A percentile compares a stretch with the other conserved stretches of the same genome.
These are phyloP conservation scores for Lasiodiplodia gonubiensis DNA, from an alignment of 2,329 filamentous ascomycete genomes.

Conservation along the genomic window DNA sequence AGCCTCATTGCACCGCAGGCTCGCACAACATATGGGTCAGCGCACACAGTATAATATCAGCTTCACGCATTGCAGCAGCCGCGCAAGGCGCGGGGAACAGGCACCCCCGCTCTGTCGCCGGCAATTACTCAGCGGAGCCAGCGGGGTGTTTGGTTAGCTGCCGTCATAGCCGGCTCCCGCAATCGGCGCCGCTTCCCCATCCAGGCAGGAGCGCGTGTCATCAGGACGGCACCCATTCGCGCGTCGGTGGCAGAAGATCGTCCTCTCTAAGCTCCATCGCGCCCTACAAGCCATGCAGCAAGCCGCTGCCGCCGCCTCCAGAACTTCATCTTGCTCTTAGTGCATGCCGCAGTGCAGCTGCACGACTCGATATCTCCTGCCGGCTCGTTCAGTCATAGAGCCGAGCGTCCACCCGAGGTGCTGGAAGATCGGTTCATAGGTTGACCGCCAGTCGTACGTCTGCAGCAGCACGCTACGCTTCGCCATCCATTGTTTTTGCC, in stretches of 20 bases:
- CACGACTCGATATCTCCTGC: not conserved
- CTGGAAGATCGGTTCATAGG: slow-evolving; percentile 4
- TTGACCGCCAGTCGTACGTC: slow-evolving; percentile 5
- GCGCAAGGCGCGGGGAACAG: not conserved
- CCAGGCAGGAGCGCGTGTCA: slow-evolving; percentile 7
- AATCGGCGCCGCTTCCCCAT: slow-evolving; percentile 8
- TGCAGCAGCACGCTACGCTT: not conserved
- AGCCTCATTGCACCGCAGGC: not conserved
- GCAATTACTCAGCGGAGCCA: slow-evolving; percentile 8
- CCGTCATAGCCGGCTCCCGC: slow-evolving; percentile 28
- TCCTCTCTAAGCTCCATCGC: not conserved
- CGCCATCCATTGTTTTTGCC: not conserved
- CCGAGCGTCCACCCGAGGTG: not conserved
- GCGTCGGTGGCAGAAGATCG: slow-evolving; percentile 4
- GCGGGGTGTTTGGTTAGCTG: slow-evolving; percentile 23
- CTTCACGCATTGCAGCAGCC: not conserved
- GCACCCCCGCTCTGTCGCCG: slow-evolving; percentile 1
- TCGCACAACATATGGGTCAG: slow-evolving; percentile 1
- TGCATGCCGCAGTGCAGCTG: not conserved
- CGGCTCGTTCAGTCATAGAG: not conserved
- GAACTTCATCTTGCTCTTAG: not conserved
- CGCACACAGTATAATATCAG: not conserved
- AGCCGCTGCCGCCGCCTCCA: not conserved
- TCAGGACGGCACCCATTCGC: slow-evolving; percentile 4
- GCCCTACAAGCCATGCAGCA: not conserved